These are phyloP conservation scores for Aspergillus intermedius DNA, from an alignment of 2,329 filamentous ascomycete species.

Conservation along the genomic window DNA sequence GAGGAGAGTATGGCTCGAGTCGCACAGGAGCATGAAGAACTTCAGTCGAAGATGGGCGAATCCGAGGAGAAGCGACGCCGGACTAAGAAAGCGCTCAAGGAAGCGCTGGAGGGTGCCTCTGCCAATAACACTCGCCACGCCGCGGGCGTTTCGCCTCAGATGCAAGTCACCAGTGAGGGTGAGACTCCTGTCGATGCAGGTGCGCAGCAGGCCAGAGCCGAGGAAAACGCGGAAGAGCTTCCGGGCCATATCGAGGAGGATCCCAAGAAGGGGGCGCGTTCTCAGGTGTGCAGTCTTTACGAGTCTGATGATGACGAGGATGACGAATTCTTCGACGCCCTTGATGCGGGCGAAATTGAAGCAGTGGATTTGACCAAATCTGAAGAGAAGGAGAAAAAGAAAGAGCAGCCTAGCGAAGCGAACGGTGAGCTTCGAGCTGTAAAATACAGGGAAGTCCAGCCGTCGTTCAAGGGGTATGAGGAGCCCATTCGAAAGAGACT, in stretches of 20 bases:
- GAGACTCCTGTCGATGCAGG: conserved; percentile 33
- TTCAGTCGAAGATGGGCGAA: conserved; percentile 81
- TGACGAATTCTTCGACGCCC: conserved; percentile 95
- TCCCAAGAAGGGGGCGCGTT: conserved; percentile 60
- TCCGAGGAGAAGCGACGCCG: conserved; percentile 83
- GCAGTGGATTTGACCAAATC: conserved; percentile 54
- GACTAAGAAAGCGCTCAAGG: conserved; percentile 81
- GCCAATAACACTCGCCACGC: conserved; percentile 35
- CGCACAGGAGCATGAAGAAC: conserved; percentile 85
- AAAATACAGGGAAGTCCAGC: conserved; percentile 60
- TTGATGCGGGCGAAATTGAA: conserved; percentile 87
- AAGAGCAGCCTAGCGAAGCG: conserved; percentile 39
- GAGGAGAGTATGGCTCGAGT: conserved; percentile 98
- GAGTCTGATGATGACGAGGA: conserved; percentile 66
- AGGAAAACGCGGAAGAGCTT: conserved; percentile 8
- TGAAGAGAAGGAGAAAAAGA: conserved; percentile 39
- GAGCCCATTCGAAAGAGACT: conserved; percentile 72
- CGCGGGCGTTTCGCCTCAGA: conserved; percentile 21
- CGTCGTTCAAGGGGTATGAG: conserved; percentile 84
- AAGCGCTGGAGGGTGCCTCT: conserved; percentile 62
- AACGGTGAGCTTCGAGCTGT: conserved; percentile 39
- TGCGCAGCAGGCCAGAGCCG: conserved; percentile 20
- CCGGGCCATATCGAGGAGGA: conserved; percentile 6
- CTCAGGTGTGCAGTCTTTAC: conserved; percentile 66
- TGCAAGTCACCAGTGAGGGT: conserved; percentile 30